Base-by-base conservation (phyloP, 2,329 filamentous ascomycete species). In the Paracamarosporium sp. region DNA sequence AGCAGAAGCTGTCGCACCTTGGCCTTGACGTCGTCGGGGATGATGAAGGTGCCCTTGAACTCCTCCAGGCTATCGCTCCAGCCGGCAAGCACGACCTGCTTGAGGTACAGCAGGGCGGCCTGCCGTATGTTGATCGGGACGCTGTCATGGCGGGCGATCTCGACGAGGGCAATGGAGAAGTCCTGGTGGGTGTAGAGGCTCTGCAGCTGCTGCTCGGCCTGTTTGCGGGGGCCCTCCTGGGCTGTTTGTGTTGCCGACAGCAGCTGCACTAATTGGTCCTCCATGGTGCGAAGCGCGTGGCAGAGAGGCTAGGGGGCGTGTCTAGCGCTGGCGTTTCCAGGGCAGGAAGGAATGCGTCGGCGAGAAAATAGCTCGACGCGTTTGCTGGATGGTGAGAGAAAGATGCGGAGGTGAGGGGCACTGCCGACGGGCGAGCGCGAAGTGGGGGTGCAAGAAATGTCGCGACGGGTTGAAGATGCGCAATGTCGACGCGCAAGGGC, bases 201-300 rank as follows among this genome's bases (percentile, higher is more conserved):
- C 75, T 88, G 87, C 50, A 97, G 86, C 70, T 92, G 90, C 72
- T 89, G 83, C 80, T 99, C 95, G 68, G 95, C 95, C 75, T 91
- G 88, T 76, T 91, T 93, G 77, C 94, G 90, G 56, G 90, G 88
- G 54, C 81, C 88, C 76, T 94, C 89, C 57, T 88, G 86, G 59
- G 90, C 72, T 63, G 89, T 88, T 81, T 96, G 92, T 48, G 93
- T 96, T 79, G 93, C 92, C 71, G 90, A 87, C 64, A 99, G 88
- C 76, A 98, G 86, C 78, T 89, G 88, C 69, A 95, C 88, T 78
- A 99, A 87, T 83, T 96, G 89, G 80, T 96, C 90, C 85, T 97
- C 93, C 93, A 97, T 97, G 70, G 72, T 80, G 73, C 25, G 27
- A 50, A 30, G 35, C 17, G 57, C 41, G 38, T 41, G n/a, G 52